A percentile compares a stretch with the other conserved stretches of the same genome.
Conservation (phyloP, 2,329 filamentous ascomycete species). For the Septoria petroselini region DNA sequence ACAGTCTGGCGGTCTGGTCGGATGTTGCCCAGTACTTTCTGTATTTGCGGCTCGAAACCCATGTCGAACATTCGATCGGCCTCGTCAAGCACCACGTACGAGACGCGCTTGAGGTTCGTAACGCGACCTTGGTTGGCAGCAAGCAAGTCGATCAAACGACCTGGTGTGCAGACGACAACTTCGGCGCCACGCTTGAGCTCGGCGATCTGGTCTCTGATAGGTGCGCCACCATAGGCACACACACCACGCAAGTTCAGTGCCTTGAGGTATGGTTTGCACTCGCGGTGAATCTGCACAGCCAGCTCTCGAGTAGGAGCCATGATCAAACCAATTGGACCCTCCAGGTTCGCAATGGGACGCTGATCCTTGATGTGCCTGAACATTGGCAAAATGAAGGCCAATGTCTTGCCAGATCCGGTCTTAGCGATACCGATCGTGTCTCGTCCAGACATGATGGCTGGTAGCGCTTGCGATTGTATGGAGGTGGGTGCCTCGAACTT, state of each 20-base stretch:
- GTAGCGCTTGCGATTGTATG: conserved; percentile 93
- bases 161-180: conserved; percentile 91
- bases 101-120: conserved; percentile 82
- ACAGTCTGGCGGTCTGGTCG: conserved; percentile 91
- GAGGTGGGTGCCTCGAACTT: conserved; percentile 86
- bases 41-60: conserved; percentile 97
- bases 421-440: conserved; percentile 97
- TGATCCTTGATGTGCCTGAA: conserved; percentile 98
- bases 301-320: conserved; percentile 94
- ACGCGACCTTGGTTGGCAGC: conserved; percentile 92
- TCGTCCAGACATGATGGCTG: conserved; percentile 90
- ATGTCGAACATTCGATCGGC: conserved; percentile 99
- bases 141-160: conserved; percentile 90
- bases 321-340: conserved; percentile 83
- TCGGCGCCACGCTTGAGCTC: conserved; percentile 93
- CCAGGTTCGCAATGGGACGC: conserved; percentile 71
- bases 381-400: conserved; percentile 94
- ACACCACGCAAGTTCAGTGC: conserved; percentile 80
- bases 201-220: conserved; percentile 96
- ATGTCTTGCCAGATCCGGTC: conserved; percentile 95
- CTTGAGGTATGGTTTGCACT: conserved; percentile 92
- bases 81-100: conserved; percentile 93
- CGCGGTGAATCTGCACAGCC: conserved; percentile 87
- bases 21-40: conserved; percentile 91
- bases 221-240: conserved; percentile 90